Evolutionary conservation across 2,329 filamentous ascomycete species (phyloP).

Genomic region (Trichophyton equinum): DNA sequence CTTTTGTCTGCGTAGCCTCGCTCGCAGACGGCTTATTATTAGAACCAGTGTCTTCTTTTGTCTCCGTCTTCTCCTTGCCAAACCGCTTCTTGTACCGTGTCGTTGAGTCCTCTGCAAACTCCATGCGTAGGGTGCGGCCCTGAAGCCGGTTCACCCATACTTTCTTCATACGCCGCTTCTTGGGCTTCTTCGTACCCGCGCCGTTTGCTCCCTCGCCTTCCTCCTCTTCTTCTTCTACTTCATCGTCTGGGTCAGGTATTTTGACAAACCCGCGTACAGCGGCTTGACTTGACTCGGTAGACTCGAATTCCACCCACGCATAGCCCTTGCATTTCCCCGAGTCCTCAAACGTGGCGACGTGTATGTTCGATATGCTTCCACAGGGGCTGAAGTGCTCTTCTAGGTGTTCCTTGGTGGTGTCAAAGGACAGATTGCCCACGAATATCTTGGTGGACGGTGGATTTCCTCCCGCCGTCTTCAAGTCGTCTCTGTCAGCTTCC

Average conservation of each 20-base stretch:
- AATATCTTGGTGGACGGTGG: slow-evolving; percentile 71
- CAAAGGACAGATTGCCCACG: slow-evolving; percentile 78
- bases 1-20: slow-evolving; percentile 17
- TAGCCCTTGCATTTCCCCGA: slow-evolving; percentile 96
- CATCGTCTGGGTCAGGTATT: slow-evolving; percentile 38
- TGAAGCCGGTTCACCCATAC: slow-evolving; percentile 80
- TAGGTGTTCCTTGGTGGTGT: slow-evolving; percentile 68
- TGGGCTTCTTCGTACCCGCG: slow-evolving; percentile 40
- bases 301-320: slow-evolving; percentile 85
- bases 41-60: background rate
- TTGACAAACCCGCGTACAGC: slow-evolving; percentile 73
- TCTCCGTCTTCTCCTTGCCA: slow-evolving; percentile 48
- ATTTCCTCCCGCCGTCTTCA: slow-evolving; percentile 20
- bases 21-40: background rate
- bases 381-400: slow-evolving; percentile 72
- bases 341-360: slow-evolving; percentile 92
- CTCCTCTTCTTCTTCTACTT: slow-evolving; percentile 31
- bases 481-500: slow-evolving; percentile 30
- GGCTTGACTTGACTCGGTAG: slow-evolving; percentile 58
- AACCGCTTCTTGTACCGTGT: slow-evolving; percentile 88
- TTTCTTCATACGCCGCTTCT: slow-evolving; percentile 46
- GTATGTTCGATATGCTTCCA: slow-evolving; percentile 67
- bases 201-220: slow-evolving; percentile 36
- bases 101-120: slow-evolving; percentile 86
- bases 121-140: slow-evolving; percentile 70